Base-by-base conservation (phyloP, 129 eudicot genomes). In the Gnaphalium uliginosum region DNA sequence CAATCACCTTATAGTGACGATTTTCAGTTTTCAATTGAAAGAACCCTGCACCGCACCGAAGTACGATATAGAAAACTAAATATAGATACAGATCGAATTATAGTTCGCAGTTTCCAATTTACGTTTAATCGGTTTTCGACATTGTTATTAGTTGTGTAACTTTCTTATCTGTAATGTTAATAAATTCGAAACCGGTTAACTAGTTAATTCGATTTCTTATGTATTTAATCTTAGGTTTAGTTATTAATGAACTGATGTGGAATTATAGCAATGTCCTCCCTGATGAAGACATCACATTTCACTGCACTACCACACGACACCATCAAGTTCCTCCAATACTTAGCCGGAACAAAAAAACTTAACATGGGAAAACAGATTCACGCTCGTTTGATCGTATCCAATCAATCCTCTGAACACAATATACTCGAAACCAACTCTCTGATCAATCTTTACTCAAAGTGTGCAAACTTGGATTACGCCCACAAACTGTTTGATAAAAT, bases 361-460 rank as follows among this genome's bases (percentile, higher is more conserved):
- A 59, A 60, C n/a, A 13, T 83, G 6, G 85, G 92, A 2, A 74
- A 76, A 70, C n/a, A 51, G 21, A 75, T 85, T 57, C 92, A 87
- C 23, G 92, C 92, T 69, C 86, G 69, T 39, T 81, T 87, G 62
- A 77, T 85, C 22, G 71, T 73, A 17, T 77, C 89, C 24, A 69
- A 82, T 48, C 86, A 81, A 23, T 43, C 78, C 33, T 53, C 69
- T 48, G 43, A 77, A 54, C 25, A 81, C 78, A 73, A 77, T 59
- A 76, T 85, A 22, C 59, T 76, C 8, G 75, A 86, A 71, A 72
- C 22, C 18, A 89, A 89, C 58, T 78, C 86, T 25, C 30, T 87
- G 69, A 84, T 89, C 59, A 76, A 86, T 67, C 72, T 84, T 6
- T 89, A 87, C 71, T 75, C 92, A 2, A 86, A 87, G 67, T 89